Evolutionary conservation across 331 rosid genomes (phyloP).

Genomic region (Pyrus hybrid): DNA sequence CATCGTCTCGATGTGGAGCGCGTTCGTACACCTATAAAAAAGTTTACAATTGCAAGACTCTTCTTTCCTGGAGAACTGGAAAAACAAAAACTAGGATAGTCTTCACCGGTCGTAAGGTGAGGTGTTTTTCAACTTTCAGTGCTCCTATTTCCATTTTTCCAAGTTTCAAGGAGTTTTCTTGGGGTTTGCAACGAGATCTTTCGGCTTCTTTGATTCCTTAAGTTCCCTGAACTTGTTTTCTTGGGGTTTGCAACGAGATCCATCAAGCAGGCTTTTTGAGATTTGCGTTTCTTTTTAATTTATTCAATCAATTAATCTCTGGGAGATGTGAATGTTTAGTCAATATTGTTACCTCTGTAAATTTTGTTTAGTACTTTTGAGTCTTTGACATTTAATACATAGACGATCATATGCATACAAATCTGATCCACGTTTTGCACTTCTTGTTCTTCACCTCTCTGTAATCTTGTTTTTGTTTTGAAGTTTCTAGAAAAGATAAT

Average conservation of each 20-base stretch:
- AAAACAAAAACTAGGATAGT: background rate
- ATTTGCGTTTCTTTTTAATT: background rate
- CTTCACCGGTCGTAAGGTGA: background rate
- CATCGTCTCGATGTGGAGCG: background rate
- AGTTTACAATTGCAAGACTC: background rate
- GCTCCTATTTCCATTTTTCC: background rate
- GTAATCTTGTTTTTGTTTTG: too few species aligned
- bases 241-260: too few species aligned
- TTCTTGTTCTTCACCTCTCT: too few species aligned
- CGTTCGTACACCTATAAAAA: constrained; percentile 1
- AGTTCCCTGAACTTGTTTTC: background rate
- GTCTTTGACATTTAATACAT: too few species aligned
- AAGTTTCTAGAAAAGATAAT: too few species aligned
- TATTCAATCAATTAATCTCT: background rate
- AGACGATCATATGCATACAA: too few species aligned
- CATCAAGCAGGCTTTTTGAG: background rate
- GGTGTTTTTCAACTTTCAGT: background rate
- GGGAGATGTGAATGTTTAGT: background rate
- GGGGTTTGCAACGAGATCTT: background rate
- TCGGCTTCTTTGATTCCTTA: too few species aligned
- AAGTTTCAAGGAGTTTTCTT: background rate
- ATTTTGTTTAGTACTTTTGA: too few species aligned
- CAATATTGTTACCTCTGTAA: background rate
- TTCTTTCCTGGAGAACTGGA: background rate
- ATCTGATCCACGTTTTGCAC: too few species aligned